Evolutionary conservation across 2,329 filamentous ascomycete genomes (phyloP).

Genomic region (Epichloe gansuensis): DNA sequence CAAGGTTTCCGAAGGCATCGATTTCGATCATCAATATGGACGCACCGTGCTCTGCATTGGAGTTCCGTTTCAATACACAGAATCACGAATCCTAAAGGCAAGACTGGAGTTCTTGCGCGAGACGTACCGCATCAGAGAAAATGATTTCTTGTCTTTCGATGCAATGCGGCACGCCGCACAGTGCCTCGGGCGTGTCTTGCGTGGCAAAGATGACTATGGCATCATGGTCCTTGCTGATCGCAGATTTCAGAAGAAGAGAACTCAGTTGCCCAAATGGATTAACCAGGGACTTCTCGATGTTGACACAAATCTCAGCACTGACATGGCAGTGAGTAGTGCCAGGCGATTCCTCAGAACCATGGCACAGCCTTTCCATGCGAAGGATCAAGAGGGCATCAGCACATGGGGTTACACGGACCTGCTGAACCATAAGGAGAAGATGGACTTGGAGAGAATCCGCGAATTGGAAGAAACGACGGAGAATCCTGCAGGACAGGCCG

Average conservation of each 20-base stretch:
- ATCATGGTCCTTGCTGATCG: conserved; percentile 97
- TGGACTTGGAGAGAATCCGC: conserved; percentile 54
- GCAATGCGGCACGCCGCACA: conserved; percentile 99
- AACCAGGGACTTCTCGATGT: conserved; percentile 74
- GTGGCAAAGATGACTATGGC: conserved; percentile 98
- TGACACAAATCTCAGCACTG: conserved; percentile 83
- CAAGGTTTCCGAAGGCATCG: conserved; percentile 95
- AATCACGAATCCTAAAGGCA: conserved; percentile 92
- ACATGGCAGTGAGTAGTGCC: conserved; percentile 83
- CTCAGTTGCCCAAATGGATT: conserved; percentile 94
- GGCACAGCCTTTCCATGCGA: conserved; percentile 76
- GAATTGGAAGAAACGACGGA: conserved; percentile 39
- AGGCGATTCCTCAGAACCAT: conserved; percentile 84
- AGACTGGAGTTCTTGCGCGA: conserved; percentile 92
- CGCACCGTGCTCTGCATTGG: conserved; percentile 93
- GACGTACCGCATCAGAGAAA: conserved; percentile 91
- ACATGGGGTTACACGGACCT: conserved; percentile 81
- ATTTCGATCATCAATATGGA: conserved; percentile 98
- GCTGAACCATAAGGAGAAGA: conserved; percentile 63
- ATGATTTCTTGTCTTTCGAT: conserved; percentile 96
- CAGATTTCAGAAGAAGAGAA: conserved; percentile 82
- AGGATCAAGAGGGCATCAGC: conserved; percentile 82
- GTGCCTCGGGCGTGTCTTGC: conserved; percentile 83
- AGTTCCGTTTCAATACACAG: conserved; percentile 97
- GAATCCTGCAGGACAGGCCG: conserved; percentile 13